Evolutionary conservation across 139 green algal species (phyloP), one percentile per base, ranked within the genome.

Genomic region (Yamagishiella unicocca): DNA sequence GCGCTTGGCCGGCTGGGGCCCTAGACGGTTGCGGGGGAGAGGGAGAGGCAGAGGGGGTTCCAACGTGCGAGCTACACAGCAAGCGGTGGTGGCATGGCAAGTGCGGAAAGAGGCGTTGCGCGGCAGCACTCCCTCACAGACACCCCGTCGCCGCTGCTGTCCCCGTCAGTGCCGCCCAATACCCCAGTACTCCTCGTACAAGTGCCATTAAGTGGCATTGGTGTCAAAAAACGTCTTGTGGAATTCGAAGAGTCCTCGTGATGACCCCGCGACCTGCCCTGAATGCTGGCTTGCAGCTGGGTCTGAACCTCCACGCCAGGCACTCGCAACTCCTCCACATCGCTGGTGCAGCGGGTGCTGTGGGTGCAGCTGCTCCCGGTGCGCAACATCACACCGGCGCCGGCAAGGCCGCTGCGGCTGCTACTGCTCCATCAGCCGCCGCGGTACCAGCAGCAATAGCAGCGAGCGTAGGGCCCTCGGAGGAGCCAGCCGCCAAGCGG

Each of bases 231-330:
- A n/a, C n/a, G n/a, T n/a, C n/a, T n/a, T n/a, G n/a, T n/a, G n/a
- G n/a, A n/a, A n/a, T n/a, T n/a, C n/a, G 50, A 25, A 58, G 12
- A 58, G 50, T 58, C 50, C 50, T 12, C 12, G 12, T 42, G n/a
- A 17, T 19, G 9, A 42, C 22, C 38, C 2, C 24, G 12, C 50
- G 22, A 35, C 21, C 19, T 22, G 21, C 68, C 19, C 14, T 54
- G 24, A 29, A 43, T 9, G 4, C 25, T 9, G n/a, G 8, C 8
- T 25, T 42, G 10, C 58, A 84, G 77, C 77, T 84, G 7, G 77
- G 77, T 27, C 37, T 84, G 27, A 55, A 73, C 29, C 29, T 84
- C 27, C 58, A 84, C 38, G 62, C 12, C 37, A 84, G 24, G 54
- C 77, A 83, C 25, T 31, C 70, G 43, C 40, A 37, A 38, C 72